These are phyloP conservation scores for Metschnikowia amazonensis DNA, from an alignment of 805 yeast species.

Conservation along the genomic window DNA sequence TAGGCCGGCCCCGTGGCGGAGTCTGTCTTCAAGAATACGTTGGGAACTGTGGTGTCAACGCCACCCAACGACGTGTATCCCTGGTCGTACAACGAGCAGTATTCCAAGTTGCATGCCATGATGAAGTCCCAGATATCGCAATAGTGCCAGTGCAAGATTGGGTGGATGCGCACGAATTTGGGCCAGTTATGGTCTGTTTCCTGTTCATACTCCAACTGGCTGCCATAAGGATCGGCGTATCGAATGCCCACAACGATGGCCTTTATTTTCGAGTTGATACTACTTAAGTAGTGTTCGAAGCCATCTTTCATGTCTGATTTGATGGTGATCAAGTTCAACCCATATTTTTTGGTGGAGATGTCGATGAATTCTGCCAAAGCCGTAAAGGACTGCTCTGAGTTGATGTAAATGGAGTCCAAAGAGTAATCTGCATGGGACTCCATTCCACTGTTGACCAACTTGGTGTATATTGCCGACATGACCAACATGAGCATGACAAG, in stretches of 20 bases:
- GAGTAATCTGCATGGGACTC: slow-evolving; percentile 23
- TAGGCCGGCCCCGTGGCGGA: slow-evolving; percentile 23
- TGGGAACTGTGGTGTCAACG: slow-evolving; percentile 59
- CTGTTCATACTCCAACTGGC: slow-evolving; percentile 54
- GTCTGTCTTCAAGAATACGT: slow-evolving; percentile 47
- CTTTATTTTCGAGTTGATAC: slow-evolving; percentile 48
- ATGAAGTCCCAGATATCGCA: slow-evolving; percentile 84
- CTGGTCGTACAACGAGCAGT: slow-evolving; percentile 71
- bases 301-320: slow-evolving; percentile 62
- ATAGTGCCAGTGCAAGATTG: slow-evolving; percentile 84
- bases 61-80: slow-evolving; percentile 95
- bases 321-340: slow-evolving; percentile 45
- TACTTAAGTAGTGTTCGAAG: slow-evolving; percentile 54
- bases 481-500: slow-evolving; percentile 78
- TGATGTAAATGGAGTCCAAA: slow-evolving; percentile 67
- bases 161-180: slow-evolving; percentile 74
- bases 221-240: slow-evolving; percentile 82
- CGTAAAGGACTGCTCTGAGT: slow-evolving; percentile 67
- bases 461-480: slow-evolving; percentile 48
- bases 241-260: slow-evolving; percentile 87
- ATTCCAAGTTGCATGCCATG: slow-evolving; percentile 51
- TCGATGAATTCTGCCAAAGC: slow-evolving; percentile 67
- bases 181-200: slow-evolving; percentile 93
- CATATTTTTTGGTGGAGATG: slow-evolving; percentile 50
- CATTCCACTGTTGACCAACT: slow-evolving; percentile 12